Conservation (phyloP, 2,329 filamentous ascomycete genomes). For the Daldinia eschscholtzii region DNA sequence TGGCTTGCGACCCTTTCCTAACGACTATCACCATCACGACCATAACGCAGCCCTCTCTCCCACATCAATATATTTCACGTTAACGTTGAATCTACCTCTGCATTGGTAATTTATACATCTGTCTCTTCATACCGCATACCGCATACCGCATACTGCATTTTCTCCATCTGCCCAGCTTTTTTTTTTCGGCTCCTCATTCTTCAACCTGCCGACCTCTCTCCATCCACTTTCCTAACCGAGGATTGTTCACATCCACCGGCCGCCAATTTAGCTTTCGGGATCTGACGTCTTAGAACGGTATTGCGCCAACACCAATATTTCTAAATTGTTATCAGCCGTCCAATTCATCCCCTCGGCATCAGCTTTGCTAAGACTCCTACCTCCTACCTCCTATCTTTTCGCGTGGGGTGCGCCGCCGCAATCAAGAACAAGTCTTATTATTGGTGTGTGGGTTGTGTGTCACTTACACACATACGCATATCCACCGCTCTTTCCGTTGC, state of each 20-base stretch:
- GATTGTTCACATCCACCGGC: slow-evolving; percentile 37
- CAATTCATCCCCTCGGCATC: slow-evolving; percentile 40
- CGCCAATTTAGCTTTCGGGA: slow-evolving; percentile 44
- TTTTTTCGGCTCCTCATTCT: slow-evolving; percentile 24
- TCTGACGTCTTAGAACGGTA: slow-evolving; percentile 45
- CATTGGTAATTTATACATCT: slow-evolving; percentile 25
- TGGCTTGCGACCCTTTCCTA: neutral
- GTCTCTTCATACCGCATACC: slow-evolving; percentile 6
- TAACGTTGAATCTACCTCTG: slow-evolving; percentile 30
- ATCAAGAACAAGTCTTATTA: slow-evolving; percentile 29
- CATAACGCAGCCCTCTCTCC: neutral
- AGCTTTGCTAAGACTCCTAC: slow-evolving; percentile 43
- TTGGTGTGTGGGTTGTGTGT: slow-evolving; percentile 28
- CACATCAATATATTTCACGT: slow-evolving; percentile 41
- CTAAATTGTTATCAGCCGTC: slow-evolving; percentile 39
- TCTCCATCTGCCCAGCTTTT: slow-evolving; percentile 15
- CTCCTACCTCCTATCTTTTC: neutral
- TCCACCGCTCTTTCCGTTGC: slow-evolving; percentile 49
- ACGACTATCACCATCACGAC: neutral
- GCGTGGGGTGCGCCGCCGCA: slow-evolving; percentile 39
- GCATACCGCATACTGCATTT: slow-evolving; percentile 1
- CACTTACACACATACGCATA: slow-evolving; percentile 25
- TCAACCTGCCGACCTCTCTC: slow-evolving; percentile 31
- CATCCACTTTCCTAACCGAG: slow-evolving; percentile 46
- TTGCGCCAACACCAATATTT: slow-evolving; percentile 28